Percentiles rank a stretch among this genome's conserved stretches.
Conservation (phyloP, 257 asterid species). For the Nicotiana attenuata region DNA sequence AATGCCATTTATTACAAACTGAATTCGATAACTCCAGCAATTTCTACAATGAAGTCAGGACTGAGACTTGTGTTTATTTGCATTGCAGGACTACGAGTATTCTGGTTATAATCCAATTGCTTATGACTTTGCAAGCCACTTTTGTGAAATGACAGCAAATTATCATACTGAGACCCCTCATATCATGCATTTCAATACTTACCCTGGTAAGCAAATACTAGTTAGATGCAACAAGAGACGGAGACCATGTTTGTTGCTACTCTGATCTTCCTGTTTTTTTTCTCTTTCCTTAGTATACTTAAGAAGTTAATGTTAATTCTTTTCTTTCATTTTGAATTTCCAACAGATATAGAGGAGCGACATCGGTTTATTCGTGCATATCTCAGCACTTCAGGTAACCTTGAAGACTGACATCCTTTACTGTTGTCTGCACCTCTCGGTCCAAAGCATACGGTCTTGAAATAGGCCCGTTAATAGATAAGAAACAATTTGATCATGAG, state of each 20-base stretch:
- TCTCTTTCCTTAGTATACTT: not conserved
- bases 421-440: conserved; percentile 12
- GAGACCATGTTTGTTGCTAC: not conserved
- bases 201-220: conserved; percentile 54
- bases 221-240: not conserved
- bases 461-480: not conserved
- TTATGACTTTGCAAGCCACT: conserved; percentile 91
- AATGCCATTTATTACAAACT: not conserved
- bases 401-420: not conserved
- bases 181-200: conserved; percentile 64
- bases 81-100: conserved; percentile 76
- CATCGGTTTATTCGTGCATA: conserved; percentile 54
- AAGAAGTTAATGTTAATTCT: not conserved
- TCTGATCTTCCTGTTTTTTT: not conserved
- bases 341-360: conserved; percentile 67
- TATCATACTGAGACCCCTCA: conserved; percentile 89
- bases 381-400: conserved; percentile 67
- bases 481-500: not conserved
- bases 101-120: conserved; percentile 89
- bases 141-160: conserved; percentile 94
- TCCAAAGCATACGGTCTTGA: not conserved
- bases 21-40: not conserved
- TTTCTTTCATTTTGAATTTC: conserved; percentile 10
- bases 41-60: not conserved
- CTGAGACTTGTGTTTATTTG: not conserved